These are phyloP conservation scores for Carex arenaria DNA, from an alignment of 202 grass and related monocot species.

Conservation along the genomic window DNA sequence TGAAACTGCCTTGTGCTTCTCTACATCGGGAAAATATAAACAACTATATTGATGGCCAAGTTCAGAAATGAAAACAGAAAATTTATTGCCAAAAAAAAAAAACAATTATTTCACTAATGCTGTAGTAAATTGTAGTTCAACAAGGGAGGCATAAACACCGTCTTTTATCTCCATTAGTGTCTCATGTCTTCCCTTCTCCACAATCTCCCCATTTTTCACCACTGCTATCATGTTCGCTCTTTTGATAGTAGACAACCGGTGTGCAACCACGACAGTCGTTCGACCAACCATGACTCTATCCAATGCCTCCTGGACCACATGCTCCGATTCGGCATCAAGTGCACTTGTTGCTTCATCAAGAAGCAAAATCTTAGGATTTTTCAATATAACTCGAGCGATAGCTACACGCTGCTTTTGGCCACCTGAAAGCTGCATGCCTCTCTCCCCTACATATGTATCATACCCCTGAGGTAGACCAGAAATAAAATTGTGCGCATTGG, in stretches of 20 bases:
- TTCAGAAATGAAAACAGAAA: background rate
- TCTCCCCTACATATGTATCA: conserved; percentile 35
- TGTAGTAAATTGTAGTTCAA: conserved; percentile 31
- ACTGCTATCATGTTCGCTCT: conserved; percentile 53
- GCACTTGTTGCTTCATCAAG: conserved; percentile 81
- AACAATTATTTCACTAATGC: background rate
- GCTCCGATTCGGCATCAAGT: conserved; percentile 64
- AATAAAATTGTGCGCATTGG: conserved; percentile 80
- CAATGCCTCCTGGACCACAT: conserved; percentile 53
- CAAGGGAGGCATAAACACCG: conserved; percentile 62
- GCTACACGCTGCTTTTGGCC: conserved; percentile 43
- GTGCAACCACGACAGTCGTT: conserved; percentile 53
- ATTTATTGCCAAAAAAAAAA: background rate
- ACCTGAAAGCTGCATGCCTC: conserved; percentile 36
- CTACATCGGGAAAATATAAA: background rate
- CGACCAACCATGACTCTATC: conserved; percentile 51
- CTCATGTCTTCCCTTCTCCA: conserved; percentile 66
- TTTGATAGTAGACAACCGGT: conserved; percentile 60
- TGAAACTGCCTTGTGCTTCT: background rate
- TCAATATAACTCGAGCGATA: conserved; percentile 32
- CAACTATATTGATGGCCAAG: background rate
- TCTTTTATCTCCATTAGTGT: conserved; percentile 38
- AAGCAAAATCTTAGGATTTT: conserved; percentile 44
- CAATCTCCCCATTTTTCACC: conserved; percentile 59
- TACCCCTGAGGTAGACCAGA: conserved; percentile 73